Conservation (phyloP, 2,329 filamentous ascomycete species). For the Aureobasidium mangrovei region DNA sequence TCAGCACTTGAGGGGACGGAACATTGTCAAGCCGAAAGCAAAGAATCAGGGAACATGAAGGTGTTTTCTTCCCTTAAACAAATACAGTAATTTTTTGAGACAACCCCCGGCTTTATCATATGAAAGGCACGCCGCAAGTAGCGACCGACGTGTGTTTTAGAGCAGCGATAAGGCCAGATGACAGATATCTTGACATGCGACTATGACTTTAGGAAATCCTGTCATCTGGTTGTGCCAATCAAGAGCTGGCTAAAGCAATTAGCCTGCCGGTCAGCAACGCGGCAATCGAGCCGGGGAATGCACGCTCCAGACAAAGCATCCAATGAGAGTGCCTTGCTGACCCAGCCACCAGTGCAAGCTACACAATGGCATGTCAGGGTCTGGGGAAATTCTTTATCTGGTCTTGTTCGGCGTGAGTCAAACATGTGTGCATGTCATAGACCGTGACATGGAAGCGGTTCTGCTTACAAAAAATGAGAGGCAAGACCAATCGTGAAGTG, state of each 20-base stretch:
- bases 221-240: not conserved
- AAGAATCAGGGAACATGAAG: not conserved
- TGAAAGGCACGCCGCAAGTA: not conserved
- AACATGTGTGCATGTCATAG: not conserved
- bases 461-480: not conserved
- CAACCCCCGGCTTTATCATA: not conserved
- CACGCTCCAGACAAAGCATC: not conserved
- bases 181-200: slow-evolving; percentile 2
- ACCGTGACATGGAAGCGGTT: not conserved
- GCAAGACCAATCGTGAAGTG: too few species aligned
- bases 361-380: slow-evolving; percentile 2
- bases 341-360: not conserved
- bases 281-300: not conserved
- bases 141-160: slow-evolving; percentile 3
- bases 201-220: not conserved
- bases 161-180: not conserved
- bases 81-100: not conserved
- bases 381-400: slow-evolving; percentile 6
- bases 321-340: slow-evolving; percentile 4
- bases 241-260: not conserved
- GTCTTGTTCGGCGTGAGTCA: not conserved
- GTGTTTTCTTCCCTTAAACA: not conserved
- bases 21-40: not conserved
- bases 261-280: not conserved
- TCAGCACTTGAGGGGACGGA: not conserved